Base-by-base conservation (phyloP, 1,139 yeast genomes). In the Sugiyamaella castrensis region DNA sequence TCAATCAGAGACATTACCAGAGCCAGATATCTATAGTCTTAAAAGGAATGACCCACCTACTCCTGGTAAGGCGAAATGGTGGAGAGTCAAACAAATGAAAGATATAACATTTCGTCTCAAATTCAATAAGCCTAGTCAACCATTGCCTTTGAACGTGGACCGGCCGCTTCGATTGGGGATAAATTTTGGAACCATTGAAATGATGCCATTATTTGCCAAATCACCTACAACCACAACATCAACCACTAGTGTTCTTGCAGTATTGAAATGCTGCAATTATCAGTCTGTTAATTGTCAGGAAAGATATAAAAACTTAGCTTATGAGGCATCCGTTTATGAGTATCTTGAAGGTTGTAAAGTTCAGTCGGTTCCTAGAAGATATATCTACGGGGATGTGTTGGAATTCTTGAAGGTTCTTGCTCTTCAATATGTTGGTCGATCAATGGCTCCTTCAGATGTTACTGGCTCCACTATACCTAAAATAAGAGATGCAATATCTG, bases 291-390 rank as follows among this genome's bases (percentile, higher is more conserved):
- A 46, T 16, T 41, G 39, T 8, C 38, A 2, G 8, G 29, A 35
- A 16, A 27, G 40, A 28, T 40, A 43, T 8, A 37, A 43, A 16
- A 36, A 31, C 24, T 45, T 61, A 16, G 54, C 57, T 13, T 47
- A 48, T 8, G 65, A 62, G 40, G 64, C 66, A 5, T 54, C 59
- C 3, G 52, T 64, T 46, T 59, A 59, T 37, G 65, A 60, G 35
- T 58, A 60, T 36, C 51, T 63, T 12, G 56, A 51, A 13, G 46
- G 46, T 30, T 45, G 49, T 24, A 38, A 53, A 4, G 34, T 56
- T 7, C 33, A 27, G 4, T 43, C 48, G 6, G 56, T 60, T 1
- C 63, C 66, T 1, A 46, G 46, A 28, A 47, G 53, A n/a, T 51
- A 58, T 30, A 50, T 56, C 1, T 63, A 51, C 40, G 65, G 64